Evolutionary conservation across 1,139 yeast genomes (phyloP).

Genomic region (Lodderomyces parapsilosis): DNA sequence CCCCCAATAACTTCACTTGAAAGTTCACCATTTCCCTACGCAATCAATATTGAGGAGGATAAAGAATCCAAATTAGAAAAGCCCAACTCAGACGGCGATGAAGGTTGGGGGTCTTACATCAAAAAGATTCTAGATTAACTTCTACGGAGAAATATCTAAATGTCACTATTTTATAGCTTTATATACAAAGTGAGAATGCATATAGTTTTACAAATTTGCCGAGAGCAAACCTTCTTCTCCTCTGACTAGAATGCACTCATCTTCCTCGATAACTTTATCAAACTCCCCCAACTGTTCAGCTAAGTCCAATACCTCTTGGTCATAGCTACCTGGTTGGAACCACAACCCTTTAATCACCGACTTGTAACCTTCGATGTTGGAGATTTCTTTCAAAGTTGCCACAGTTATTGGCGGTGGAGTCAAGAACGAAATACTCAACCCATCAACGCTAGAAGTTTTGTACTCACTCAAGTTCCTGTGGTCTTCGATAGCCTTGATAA

Average conservation of each 20-base stretch:
- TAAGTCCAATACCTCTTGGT: constrained; percentile 47
- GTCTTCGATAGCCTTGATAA: constrained; percentile 27
- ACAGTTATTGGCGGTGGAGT: constrained; percentile 69
- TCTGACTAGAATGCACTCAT: constrained; percentile 66
- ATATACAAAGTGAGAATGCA: background rate
- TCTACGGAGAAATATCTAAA: background rate
- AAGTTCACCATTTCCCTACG: constrained; percentile 65
- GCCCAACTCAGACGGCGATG: constrained; percentile 19
- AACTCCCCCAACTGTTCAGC: constrained; percentile 38
- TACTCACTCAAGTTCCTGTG: constrained; percentile 27
- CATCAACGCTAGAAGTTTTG: constrained; percentile 32
- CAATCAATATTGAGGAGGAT: constrained; percentile 22
- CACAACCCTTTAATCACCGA: constrained; percentile 57
- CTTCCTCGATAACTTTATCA: constrained; percentile 54
- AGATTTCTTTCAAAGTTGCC: constrained; percentile 44
- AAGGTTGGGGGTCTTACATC: constrained; percentile 50
- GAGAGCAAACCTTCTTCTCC: constrained; percentile 57
- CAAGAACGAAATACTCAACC: constrained; percentile 59
- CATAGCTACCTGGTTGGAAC: constrained; percentile 83
- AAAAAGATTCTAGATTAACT: constrained; percentile 41
- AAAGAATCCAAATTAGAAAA: background rate
- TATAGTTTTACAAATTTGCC: constrained; percentile 23
- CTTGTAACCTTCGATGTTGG: constrained; percentile 28
- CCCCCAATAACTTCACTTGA: constrained; percentile 75
- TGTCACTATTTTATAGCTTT: background rate